Percentiles rank a stretch among this genome's conserved stretches.
These are phyloP conservation scores for Penicillium goetzii DNA, from an alignment of 495 filamentous ascomycete species.

Conservation along the genomic window DNA sequence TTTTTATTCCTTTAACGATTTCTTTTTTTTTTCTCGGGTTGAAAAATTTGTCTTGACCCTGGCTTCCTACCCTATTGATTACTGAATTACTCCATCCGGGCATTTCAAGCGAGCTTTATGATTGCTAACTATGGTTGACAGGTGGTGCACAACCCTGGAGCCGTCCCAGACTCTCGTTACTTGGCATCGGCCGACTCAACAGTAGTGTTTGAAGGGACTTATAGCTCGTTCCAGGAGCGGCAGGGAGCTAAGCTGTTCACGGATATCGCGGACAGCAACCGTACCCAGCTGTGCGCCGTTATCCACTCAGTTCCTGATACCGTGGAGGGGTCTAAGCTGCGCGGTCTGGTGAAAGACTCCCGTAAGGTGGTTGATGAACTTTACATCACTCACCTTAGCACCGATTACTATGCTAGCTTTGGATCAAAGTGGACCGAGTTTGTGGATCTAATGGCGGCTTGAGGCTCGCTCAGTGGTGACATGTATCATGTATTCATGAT, in stretches of 20 bases:
- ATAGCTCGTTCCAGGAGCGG: constrained; percentile 46
- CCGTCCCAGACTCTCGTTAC: constrained; percentile 50
- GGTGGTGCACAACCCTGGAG: constrained; percentile 56
- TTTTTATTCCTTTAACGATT: not conserved
- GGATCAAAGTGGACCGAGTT: constrained; percentile 47
- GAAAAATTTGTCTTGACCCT: not conserved
- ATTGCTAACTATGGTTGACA: constrained; percentile 28
- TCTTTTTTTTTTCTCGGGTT: constrained; percentile 8
- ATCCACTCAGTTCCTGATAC: constrained; percentile 48
- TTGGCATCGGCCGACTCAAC: constrained; percentile 46
- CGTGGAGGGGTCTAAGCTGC: constrained; percentile 37
- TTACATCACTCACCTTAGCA: constrained; percentile 49
- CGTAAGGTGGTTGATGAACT: constrained; percentile 44
- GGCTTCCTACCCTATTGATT: constrained; percentile 6
- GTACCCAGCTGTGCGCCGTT: constrained; percentile 42
- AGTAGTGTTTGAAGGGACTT: constrained; percentile 52
- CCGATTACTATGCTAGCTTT: constrained; percentile 53
- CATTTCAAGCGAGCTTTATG: constrained; percentile 26
- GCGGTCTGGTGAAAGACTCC: constrained; percentile 40
- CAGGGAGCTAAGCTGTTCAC: constrained; percentile 38
- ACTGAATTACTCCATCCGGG: constrained; percentile 13
- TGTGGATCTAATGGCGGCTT: constrained; percentile 44
- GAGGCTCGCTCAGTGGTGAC: constrained; percentile 8
- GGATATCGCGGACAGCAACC: constrained; percentile 39
- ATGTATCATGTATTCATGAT: not conserved